These are phyloP conservation scores for Nannochloris sp. DNA, from an alignment of 139 green algal genomes.

Conservation along the genomic window DNA sequence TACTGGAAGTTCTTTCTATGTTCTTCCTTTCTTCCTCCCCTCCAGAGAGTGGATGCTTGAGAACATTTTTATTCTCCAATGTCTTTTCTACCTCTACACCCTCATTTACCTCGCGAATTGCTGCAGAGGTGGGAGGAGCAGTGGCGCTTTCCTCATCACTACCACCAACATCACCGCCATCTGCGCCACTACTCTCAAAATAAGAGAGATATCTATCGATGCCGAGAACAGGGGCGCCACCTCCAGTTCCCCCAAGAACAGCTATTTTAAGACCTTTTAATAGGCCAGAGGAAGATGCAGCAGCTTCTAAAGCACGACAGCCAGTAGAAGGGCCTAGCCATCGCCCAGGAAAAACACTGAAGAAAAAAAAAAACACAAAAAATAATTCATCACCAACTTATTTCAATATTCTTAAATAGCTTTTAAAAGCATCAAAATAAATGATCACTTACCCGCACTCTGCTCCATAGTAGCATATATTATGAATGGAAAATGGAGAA, in stretches of 20 bases:
- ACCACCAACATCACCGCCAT: neutral
- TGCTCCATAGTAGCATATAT: constrained; percentile 54
- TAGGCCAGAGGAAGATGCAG: constrained; percentile 1
- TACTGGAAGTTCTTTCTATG: neutral
- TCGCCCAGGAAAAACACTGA: constrained; percentile 65
- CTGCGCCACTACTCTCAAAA: neutral
- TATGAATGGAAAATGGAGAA: constrained; percentile 69
- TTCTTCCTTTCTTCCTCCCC: neutral
- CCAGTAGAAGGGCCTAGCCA: constrained; percentile 86
- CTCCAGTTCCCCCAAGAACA: constrained; percentile 60
- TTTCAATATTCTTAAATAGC: neutral
- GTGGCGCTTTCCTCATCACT: neutral
- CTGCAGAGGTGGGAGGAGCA: neutral
- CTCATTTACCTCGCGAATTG: neutral
- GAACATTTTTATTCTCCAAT: neutral
- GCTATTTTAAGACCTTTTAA: constrained; percentile 35
- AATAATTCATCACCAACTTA: neutral
- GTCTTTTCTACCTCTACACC: neutral
- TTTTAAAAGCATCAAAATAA: neutral
- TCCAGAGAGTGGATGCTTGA: neutral
- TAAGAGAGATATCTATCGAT: constrained; percentile 9
- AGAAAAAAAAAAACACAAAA: neutral
- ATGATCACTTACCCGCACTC: constrained; percentile 44
- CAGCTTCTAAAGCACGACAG: constrained; percentile 61
- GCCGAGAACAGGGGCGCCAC: constrained; percentile 61